A percentile compares a stretch with the other conserved stretches of the same genome.
These are phyloP conservation scores for Aphanomyces astaci DNA, from an alignment of 352 stramenopile species.

Conservation along the genomic window DNA sequence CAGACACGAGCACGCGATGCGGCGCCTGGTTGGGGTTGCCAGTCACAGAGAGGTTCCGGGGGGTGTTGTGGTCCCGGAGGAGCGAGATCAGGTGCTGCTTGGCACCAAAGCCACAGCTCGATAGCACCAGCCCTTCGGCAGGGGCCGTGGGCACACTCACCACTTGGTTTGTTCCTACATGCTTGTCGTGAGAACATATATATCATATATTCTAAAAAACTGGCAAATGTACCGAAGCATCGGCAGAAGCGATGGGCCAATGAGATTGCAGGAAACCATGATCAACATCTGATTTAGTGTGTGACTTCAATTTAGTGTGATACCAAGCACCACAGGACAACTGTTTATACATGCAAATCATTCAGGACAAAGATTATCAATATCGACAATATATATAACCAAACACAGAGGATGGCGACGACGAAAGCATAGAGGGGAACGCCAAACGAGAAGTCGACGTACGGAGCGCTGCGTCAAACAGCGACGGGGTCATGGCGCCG, in stretches of 20 bases:
- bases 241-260: too few species aligned
- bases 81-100: constrained; percentile 74
- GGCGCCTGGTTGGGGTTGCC: constrained; percentile 34
- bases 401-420: too few species aligned
- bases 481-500: constrained; percentile 43
- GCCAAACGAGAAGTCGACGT: background rate
- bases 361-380: too few species aligned
- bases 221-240: too few species aligned
- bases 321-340: too few species aligned
- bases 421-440: too few species aligned
- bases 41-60: constrained; percentile 36
- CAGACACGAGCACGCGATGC: constrained; percentile 51
- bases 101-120: constrained; percentile 71
- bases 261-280: background rate
- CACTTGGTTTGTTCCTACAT: constrained; percentile 58
- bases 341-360: too few species aligned
- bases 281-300: too few species aligned
- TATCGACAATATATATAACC: too few species aligned
- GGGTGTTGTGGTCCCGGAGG: constrained; percentile 56
- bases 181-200: constrained; percentile 15
- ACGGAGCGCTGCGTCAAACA: background rate
- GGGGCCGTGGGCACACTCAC: constrained; percentile 83
- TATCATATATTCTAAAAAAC: background rate
- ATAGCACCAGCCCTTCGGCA: constrained; percentile 78
- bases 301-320: too few species aligned